Base-by-base conservation (phyloP, 2,329 filamentous ascomycete species). In the Pleurostoma richardsiae region DNA sequence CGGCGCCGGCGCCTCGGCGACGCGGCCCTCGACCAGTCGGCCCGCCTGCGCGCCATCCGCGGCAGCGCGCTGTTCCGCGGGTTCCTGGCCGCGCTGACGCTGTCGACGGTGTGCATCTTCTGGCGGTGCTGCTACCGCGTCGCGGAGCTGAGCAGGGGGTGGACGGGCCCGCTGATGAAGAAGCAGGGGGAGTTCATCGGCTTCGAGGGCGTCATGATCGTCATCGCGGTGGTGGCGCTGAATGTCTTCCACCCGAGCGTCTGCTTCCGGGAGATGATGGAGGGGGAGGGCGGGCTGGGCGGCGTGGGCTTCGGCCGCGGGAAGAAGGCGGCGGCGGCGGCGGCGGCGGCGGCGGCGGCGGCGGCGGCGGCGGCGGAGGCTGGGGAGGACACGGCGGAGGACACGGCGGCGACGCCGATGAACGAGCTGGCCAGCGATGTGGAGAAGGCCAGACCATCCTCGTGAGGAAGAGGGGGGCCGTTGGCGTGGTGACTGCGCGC, bases 121-220 rank as follows among this genome's bases (percentile, higher is more conserved):
- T 77, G 79, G 56, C 72, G 85, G 6, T 82, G 77, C 52, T 76
- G 82, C 39, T 88, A 82, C 63, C 76, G 85, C 46, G 77, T 86
- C 27, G 79, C 77, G 1, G 84, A 88, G 71, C 65, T 88, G 52
- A 78, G 74, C 52, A 69, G 77, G 44, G 85, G 85, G 1, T 89
- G 82, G 77, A 63, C 58, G 3, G 82, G 83, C 0, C 62, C 71
- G 27, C 61, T 88, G 54, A 83, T 84, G 59, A 62, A 58, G 31
- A 62, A 76, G 36, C 69, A 84, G 64, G 67, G 65, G 36, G 64
- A 79, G 47, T 83, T 84, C 58, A 72, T 83, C 50, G 74, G 65
- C 4, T 73, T 84, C 45, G 80, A 84, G 68, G 76, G 78, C 40
- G 65, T 72, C 40, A 69, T 79, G 66, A 70, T 80, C 38, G 60